Base-by-base conservation (phyloP, 768 basidiomycete genomes). In the Mycena pura region DNA sequence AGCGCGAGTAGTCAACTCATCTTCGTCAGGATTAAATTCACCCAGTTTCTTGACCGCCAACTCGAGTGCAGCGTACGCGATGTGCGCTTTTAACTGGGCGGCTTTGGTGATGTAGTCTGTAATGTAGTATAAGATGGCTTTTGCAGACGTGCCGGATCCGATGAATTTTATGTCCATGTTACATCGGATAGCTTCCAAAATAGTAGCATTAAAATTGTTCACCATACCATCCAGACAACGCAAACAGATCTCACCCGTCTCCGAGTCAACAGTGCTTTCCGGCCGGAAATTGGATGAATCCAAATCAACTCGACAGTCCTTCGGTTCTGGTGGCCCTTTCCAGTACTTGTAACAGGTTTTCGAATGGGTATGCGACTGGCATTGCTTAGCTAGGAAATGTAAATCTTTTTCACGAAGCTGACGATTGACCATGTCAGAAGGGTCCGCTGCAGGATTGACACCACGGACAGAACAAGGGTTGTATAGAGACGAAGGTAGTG, bases 91-190 rank as follows among this genome's bases (percentile, higher is more conserved):
- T 8, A 74, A 22, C 10, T 67, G 32, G 3, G n/a, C n/a, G n/a
- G 58, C 29, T 50, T 77, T 78, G 0, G 74, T 77, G 4, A 78
- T 74, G 40, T 78, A 77, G 32, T 78, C 77, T 0, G 73, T 77
- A 0, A 76, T 67, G 21, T 78, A 77, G 38, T 66, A 76, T 0
- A 77, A 47, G 0, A 74, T 40, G 0, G 73, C 76, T 49, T 75
- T 77, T 0, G 72, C 73, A 0, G 63, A 60, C 11, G 61, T 54
- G 0, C 75, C 74, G 0, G 72, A 76, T 0, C 66, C 69, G 2
- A 52, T 25, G 24, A 52, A 52, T n/a, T 52, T 52, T 3, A 52
- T 52, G 19, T 52, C 51, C 51, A 52, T 52, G 11, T 76, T 73
- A 17, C 44, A 45, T 61, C 64, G n/a, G 21, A 34, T 17, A 47